Evolutionary conservation across 305 asterid species (phyloP).

Genomic region (Solanum aculeatissimum): DNA sequence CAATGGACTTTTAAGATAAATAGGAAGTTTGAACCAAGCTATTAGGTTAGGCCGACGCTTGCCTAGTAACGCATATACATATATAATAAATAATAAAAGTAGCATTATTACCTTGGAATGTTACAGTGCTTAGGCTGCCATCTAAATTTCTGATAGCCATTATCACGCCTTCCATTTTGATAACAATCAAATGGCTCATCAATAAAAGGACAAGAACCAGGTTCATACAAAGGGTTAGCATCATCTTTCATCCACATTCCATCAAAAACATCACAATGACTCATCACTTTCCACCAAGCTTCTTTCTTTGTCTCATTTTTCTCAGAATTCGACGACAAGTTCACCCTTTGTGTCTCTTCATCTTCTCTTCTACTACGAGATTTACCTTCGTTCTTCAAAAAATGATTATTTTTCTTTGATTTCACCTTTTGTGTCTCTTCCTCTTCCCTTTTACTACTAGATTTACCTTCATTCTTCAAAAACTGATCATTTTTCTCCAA

Average conservation of each 20-base stretch:
- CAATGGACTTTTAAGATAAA: background rate
- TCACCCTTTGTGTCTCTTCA: background rate
- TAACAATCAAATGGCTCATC: constrained; percentile 39
- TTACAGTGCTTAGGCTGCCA: constrained; percentile 42
- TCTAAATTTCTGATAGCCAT: constrained; percentile 22
- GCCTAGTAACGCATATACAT: background rate
- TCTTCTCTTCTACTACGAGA: background rate
- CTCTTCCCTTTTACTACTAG: background rate
- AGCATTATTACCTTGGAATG: constrained; percentile 24
- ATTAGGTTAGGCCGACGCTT: background rate
- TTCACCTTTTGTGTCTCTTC: background rate
- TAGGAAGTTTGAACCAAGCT: background rate
- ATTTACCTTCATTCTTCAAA: background rate
- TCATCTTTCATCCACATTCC: constrained; percentile 50
- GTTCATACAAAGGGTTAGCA: constrained; percentile 24
- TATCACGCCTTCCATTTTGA: constrained; percentile 34
- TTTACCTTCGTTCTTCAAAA: background rate
- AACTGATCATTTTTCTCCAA: background rate
- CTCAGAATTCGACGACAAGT: background rate
- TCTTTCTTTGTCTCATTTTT: background rate
- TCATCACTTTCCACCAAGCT: constrained; percentile 23
- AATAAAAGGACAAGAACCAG: constrained; percentile 36
- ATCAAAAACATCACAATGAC: constrained; percentile 33
- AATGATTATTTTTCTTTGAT: background rate
- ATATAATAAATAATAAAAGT: background rate